These are phyloP conservation scores for Triticum dicoccoides DNA, from an alignment of 176 grass and related monocot species.

Conservation along the genomic window DNA sequence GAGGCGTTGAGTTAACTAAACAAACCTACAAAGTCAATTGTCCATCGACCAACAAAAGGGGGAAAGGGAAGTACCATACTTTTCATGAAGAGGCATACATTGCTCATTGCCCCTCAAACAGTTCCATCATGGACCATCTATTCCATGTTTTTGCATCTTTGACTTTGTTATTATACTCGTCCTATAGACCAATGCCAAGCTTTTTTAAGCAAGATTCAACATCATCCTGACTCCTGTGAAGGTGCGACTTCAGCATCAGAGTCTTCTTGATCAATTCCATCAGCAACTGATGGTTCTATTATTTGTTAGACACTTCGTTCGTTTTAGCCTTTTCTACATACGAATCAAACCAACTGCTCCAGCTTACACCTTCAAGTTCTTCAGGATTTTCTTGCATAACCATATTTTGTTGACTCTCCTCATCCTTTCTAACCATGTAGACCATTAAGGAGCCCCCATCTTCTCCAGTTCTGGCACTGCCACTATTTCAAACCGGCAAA, in stretches of 20 bases:
- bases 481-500: too few relatives aligned
- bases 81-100: constrained; percentile 85
- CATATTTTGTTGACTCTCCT: constrained; percentile 57
- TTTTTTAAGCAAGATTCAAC: constrained; percentile 80
- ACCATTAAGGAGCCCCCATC: too few relatives aligned
- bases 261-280: constrained; percentile 45
- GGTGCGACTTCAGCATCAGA: constrained; percentile 49
- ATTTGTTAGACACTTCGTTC: constrained; percentile 25
- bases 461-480: too few relatives aligned
- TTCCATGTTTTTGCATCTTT: constrained; percentile 94
- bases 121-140: constrained; percentile 68
- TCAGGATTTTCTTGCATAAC: constrained; percentile 52
- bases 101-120: constrained; percentile 68
- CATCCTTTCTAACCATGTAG: constrained; percentile 83
- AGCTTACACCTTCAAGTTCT: constrained; percentile 58
- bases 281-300: constrained; percentile 30
- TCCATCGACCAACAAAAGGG: constrained; percentile 18
- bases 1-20: constrained; percentile 24
- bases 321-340: constrained; percentile 29
- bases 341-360: constrained; percentile 95
- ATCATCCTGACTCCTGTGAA: constrained; percentile 47
- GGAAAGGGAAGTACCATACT: constrained; percentile 43
- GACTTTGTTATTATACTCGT: constrained; percentile 71
- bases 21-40: neutral
- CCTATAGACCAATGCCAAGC: constrained; percentile 78